Evolutionary conservation across 2,329 filamentous ascomycete species (phyloP).

Genomic region (Arthrobotrys sphaeroides): DNA sequence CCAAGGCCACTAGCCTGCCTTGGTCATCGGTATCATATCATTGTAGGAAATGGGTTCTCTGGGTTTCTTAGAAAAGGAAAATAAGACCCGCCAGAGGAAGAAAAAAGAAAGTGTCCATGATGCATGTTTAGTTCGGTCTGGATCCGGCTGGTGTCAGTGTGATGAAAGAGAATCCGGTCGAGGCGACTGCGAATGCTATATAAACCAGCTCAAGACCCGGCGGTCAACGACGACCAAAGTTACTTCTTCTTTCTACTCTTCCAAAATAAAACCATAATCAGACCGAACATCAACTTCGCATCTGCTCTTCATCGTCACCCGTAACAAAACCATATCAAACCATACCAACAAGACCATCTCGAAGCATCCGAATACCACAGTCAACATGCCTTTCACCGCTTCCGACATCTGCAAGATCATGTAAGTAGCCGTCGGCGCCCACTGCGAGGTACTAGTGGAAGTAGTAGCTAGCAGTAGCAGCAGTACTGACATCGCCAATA

Average conservation of each 20-base stretch:
- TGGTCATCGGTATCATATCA: not conserved
- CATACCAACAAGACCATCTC: conserved; percentile 27
- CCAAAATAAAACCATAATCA: not conserved
- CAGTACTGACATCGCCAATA: conserved; percentile 56
- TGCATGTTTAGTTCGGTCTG: conserved; percentile 31
- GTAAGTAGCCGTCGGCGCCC: not conserved
- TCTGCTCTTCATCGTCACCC: not conserved
- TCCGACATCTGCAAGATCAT: conserved; percentile 80
- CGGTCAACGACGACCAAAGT: no score
- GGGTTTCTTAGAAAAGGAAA: conserved; percentile 2
- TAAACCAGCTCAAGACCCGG: conserved; percentile 36
- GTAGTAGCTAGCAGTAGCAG: no score
- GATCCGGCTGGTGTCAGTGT: conserved; percentile 48
- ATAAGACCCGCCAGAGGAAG: not conserved
- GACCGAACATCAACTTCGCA: conserved; percentile 35
- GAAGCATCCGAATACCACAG: conserved; percentile 12
- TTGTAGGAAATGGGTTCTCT: not conserved
- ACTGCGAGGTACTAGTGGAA: not conserved
- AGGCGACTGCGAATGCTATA: conserved; percentile 23
- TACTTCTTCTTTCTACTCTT: not conserved
- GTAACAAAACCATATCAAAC: conserved; percentile 7
- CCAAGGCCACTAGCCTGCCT: not conserved
- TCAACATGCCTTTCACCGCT: conserved; percentile 69
- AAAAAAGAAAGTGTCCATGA: not conserved
- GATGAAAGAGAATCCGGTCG: conserved; percentile 34